Percentiles rank a stretch among this genome's conserved stretches.
Evolutionary conservation across 371 early-diverging fungal genomes (phyloP).

Genomic region (Fennellomyces sp.): DNA sequence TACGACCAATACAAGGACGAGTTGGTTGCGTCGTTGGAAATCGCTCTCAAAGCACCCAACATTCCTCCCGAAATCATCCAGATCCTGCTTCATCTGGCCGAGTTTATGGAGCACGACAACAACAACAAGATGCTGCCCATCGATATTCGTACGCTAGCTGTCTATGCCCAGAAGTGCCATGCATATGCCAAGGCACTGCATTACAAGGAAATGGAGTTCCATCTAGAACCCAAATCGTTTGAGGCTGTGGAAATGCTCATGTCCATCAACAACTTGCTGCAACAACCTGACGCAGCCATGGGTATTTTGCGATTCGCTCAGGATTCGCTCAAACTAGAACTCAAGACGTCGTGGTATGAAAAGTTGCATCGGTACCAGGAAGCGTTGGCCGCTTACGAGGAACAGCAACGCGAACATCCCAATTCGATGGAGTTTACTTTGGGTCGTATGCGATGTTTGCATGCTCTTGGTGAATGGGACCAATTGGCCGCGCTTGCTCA

Average conservation of each 20-base stretch:
- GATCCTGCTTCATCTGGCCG: constrained; percentile 91
- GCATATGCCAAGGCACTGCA: constrained; percentile 96
- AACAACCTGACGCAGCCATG: constrained; percentile 96
- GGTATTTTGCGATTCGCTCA: constrained; percentile 94
- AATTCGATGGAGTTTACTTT: constrained; percentile 73
- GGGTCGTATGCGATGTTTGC: constrained; percentile 93
- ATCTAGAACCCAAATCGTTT: constrained; percentile 75
- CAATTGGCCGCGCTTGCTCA: constrained; percentile 79
- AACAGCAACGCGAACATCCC: constrained; percentile 81
- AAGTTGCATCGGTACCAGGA: constrained; percentile 96
- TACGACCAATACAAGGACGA: constrained; percentile 93
- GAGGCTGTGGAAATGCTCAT: constrained; percentile 93
- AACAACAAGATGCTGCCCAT: constrained; percentile 96
- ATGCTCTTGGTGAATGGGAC: constrained; percentile 95
- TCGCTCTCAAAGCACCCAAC: constrained; percentile 82
- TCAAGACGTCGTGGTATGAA: constrained; percentile 94
- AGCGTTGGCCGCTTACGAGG: constrained; percentile 88
- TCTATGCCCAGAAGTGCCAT: constrained; percentile 92
- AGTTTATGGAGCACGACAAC: constrained; percentile 98
- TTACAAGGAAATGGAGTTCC: constrained; percentile 97
- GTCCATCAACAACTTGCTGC: constrained; percentile 92
- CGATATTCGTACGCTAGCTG: constrained; percentile 87
- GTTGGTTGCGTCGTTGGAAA: constrained; percentile 83
- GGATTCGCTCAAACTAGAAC: constrained; percentile 82
- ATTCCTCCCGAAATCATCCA: constrained; percentile 94